Conservation (phyloP, 2,329 filamentous ascomycete genomes). For the Penicillium sp. region DNA sequence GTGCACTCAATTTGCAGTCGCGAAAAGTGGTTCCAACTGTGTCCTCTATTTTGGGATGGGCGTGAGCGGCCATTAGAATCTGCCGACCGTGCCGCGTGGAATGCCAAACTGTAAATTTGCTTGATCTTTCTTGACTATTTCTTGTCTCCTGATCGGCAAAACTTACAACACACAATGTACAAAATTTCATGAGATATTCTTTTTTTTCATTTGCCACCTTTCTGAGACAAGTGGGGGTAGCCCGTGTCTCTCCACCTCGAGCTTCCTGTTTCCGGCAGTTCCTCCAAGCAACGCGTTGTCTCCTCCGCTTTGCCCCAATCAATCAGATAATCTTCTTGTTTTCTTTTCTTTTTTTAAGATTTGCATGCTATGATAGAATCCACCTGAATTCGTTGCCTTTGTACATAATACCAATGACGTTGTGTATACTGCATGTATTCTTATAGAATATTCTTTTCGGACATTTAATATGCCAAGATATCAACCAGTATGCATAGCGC, state of each 20-base stretch:
- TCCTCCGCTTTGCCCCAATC: neutral
- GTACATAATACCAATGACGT: neutral
- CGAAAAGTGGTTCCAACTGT: slow-evolving; percentile 32
- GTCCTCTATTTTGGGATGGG: slow-evolving; percentile 44
- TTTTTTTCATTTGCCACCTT: neutral
- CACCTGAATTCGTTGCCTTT: neutral
- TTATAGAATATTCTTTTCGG: neutral
- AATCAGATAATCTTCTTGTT: slow-evolving; percentile 2
- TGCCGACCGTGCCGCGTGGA: slow-evolving; percentile 41
- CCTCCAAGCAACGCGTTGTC: neutral
- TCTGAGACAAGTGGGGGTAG: neutral
- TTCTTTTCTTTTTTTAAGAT: neutral
- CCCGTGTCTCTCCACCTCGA: neutral
- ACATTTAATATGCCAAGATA: neutral
- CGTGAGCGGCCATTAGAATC: slow-evolving; percentile 37
- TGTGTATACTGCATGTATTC: neutral
- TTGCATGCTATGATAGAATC: neutral
- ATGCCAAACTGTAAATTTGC: slow-evolving; percentile 36
- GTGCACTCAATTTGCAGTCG: slow-evolving; percentile 19
- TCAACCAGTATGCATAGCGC: neutral
- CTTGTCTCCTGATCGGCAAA: neutral
- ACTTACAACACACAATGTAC: neutral
- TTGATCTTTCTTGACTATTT: neutral
- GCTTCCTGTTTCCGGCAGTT: neutral
- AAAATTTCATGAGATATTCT: neutral